Conservation (phyloP, 495 filamentous ascomycete species). For the Penicillium soppii region DNA sequence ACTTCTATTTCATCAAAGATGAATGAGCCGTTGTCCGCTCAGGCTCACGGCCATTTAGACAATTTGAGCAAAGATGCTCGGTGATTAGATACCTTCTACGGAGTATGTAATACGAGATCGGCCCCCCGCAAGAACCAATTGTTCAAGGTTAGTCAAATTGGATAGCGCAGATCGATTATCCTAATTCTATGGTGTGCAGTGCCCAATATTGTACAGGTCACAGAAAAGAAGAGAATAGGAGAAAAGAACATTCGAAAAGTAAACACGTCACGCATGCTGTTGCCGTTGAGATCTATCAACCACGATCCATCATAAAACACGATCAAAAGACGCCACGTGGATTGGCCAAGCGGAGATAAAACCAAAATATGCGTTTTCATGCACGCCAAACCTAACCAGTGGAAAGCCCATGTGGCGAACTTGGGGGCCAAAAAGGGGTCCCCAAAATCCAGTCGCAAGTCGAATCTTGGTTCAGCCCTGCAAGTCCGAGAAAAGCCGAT, state of each 20-base stretch:
- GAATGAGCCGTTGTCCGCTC: neutral
- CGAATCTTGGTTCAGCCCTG: conserved; percentile 6
- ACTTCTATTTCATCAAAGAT: neutral
- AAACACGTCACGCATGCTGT: neutral
- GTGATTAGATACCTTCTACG: neutral
- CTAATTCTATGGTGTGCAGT: neutral
- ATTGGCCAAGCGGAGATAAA: neutral
- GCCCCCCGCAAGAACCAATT: neutral
- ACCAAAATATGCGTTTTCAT: neutral
- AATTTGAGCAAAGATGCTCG: conserved; percentile 6
- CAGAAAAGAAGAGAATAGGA: neutral
- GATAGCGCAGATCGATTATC: conserved; percentile 8
- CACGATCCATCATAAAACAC: neutral
- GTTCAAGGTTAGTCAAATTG: neutral
- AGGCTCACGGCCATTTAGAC: neutral
- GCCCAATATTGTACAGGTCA: neutral
- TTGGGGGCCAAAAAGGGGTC: neutral
- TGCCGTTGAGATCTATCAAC: conserved; percentile 4
- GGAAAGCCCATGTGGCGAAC: neutral
- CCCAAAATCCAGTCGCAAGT: neutral
- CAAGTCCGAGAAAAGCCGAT: conserved; percentile 1
- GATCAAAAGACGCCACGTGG: conserved; percentile 8
- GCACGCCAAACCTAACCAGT: too few relatives aligned
- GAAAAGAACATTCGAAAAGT: conserved; percentile 1
- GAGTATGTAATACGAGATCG: neutral